These are phyloP conservation scores for Scleroderma citrinum DNA, from an alignment of 768 basidiomycete species.

Conservation along the genomic window DNA sequence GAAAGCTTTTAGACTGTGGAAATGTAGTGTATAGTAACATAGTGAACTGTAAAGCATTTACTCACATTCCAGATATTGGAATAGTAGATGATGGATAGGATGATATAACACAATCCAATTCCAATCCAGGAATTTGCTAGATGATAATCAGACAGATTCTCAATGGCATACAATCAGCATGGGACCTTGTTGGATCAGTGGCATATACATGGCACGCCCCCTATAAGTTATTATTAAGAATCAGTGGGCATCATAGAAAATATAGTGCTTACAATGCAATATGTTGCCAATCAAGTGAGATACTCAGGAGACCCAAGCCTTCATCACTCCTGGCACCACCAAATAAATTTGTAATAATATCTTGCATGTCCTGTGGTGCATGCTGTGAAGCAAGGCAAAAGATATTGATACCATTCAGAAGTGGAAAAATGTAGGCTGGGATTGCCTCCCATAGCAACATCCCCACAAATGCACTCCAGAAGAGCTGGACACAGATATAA, in stretches of 20 bases:
- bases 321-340: constrained; percentile 65
- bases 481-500: constrained; percentile 44
- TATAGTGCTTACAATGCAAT: constrained; percentile 19
- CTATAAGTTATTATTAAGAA: background rate
- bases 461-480: constrained; percentile 44
- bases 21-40: constrained; percentile 19
- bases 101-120: constrained; percentile 44
- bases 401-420: constrained; percentile 46
- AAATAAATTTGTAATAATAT: constrained; percentile 40
- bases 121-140: constrained; percentile 57
- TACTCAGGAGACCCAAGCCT: constrained; percentile 52
- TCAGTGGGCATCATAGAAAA: background rate
- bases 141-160: background rate
- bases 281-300: constrained; percentile 51
- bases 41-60: background rate
- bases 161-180: background rate
- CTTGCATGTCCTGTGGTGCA: constrained; percentile 13
- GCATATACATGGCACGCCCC: constrained; percentile 43
- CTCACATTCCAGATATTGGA: constrained; percentile 56
- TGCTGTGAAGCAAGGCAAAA: constrained; percentile 51
- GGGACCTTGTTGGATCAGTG: constrained; percentile 50
- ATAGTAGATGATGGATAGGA: constrained; percentile 54
- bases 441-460: constrained; percentile 54
- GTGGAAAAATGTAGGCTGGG: constrained; percentile 41
- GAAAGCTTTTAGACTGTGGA: constrained; percentile 43